These are phyloP conservation scores for Dictyostelium brefeldianum DNA, from an alignment of 78 protist genomes.

Conservation along the genomic window DNA sequence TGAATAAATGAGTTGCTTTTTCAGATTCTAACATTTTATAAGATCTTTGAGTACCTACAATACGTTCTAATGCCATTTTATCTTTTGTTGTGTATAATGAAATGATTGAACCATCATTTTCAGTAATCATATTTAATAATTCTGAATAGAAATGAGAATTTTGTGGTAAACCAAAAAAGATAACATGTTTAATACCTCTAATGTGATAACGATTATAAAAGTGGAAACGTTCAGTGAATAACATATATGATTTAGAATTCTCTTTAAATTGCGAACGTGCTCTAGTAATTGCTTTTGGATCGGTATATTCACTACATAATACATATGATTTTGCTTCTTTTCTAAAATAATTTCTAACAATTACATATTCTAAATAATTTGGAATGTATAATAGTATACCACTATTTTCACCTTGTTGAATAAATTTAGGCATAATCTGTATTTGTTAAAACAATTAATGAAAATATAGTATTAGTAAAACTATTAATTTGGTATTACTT, in stretches of 20 bases:
- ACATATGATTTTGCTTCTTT: conserved; percentile 72
- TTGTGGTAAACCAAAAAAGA: conserved; percentile 82
- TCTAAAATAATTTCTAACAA: conserved; percentile 79
- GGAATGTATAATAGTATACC: conserved; percentile 77
- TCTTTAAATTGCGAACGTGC: conserved; percentile 48
- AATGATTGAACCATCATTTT: conserved; percentile 48
- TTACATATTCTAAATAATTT: conserved; percentile 89
- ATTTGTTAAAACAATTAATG: background rate
- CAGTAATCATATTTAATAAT: conserved; percentile 55
- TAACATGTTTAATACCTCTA: conserved; percentile 56
- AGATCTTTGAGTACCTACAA: conserved; percentile 68
- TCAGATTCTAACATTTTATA: conserved; percentile 59
- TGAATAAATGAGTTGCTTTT: conserved; percentile 72
- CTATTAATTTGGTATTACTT: background rate
- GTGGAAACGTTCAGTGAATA: conserved; percentile 79
- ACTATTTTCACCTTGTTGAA: background rate
- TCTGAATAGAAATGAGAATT: conserved; percentile 39
- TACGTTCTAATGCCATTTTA: conserved; percentile 67
- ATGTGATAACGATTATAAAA: conserved; percentile 59
- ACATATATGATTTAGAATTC: conserved; percentile 43
- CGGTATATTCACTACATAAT: conserved; percentile 32
- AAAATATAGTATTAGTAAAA: background rate
- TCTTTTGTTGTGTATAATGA: conserved; percentile 54
- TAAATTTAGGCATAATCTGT: conserved; percentile 57
- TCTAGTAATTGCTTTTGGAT: conserved; percentile 42